phyloP scores from a whole-genome alignment of 1,139 yeast species.

The Lodderomyces metapsilosis region DNA sequence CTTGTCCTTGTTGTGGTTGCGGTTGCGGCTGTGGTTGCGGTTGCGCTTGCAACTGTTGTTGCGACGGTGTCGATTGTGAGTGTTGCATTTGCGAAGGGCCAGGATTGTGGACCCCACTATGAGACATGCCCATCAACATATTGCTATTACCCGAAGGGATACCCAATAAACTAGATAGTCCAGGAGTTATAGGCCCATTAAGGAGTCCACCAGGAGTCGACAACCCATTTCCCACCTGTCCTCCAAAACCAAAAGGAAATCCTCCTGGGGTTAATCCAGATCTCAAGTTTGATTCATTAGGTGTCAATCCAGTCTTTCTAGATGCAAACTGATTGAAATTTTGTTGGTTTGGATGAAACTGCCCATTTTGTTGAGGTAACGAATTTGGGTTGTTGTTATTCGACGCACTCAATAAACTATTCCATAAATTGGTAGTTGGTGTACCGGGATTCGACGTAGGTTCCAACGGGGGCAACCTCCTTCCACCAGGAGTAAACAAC shows the following conservation, averaged over 20 bases:
- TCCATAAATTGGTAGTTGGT: constrained; percentile 50
- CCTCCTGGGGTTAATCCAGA: constrained; percentile 61
- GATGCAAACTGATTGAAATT: constrained; percentile 29
- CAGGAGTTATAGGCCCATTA: constrained; percentile 49
- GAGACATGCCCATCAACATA: not conserved
- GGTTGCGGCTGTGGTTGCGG: constrained; percentile 8
- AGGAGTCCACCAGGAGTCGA: constrained; percentile 45
- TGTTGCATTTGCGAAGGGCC: constrained; percentile 8
- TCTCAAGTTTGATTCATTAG: constrained; percentile 65
- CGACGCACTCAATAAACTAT: constrained; percentile 43
- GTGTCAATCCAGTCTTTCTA: constrained; percentile 62
- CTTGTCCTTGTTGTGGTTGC: constrained; percentile 11
- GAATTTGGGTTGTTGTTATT: constrained; percentile 16
- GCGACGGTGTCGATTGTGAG: constrained; percentile 10
- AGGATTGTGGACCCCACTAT: not conserved
- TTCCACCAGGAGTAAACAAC: constrained; percentile 58
- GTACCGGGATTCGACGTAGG: constrained; percentile 44
- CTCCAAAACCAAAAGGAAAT: constrained; percentile 28
- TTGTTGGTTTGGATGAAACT: constrained; percentile 12
- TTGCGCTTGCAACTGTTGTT: constrained; percentile 5
- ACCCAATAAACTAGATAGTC: constrained; percentile 42
- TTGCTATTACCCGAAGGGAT: constrained; percentile 12
- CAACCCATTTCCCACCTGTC: constrained; percentile 29
- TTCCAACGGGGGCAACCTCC: constrained; percentile 54
- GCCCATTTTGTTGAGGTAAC: constrained; percentile 13